Base-by-base conservation (phyloP, 1,284 basidiomycete genomes). In the Peniophora sp. region DNA sequence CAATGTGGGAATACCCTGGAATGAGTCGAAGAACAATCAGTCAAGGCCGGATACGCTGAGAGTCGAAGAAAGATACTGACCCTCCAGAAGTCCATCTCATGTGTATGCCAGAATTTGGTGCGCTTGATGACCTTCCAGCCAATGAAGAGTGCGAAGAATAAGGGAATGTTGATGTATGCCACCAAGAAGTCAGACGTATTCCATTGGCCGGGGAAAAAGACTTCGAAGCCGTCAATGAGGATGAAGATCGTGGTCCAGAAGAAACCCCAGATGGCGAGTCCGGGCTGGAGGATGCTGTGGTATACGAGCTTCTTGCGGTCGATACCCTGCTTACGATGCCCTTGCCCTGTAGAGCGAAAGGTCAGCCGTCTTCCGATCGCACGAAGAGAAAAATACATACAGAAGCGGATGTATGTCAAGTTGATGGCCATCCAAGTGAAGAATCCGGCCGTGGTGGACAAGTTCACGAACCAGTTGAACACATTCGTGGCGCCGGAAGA, bases 351-450 rank as follows among this genome's bases (percentile, higher is more conserved):
- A 55, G 65, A 68, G 52, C n/a, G 70, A 72, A 69, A 51, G 20
- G 54, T 52, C 23, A 44, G 55, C 48, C n/a, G n/a, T n/a, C n/a
- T n/a, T n/a, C n/a, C n/a, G n/a, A n/a, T n/a, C 22, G 24, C 22
- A 47, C 23, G 47, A 14, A 17, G 23, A 3, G n/a, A 43, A 2
- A 47, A 12, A 35, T 5, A 57, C 66, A 46, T 56, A 81, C 79
- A 79, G 77, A 90, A 92, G 65, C 76, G 80, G 50, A 88, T 62
- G 66, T 88, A 92, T 2, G 85, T 83, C 39, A 85, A 51, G 60
- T 85, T 81, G 66, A 92, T 89, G 48, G 78, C 65, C 58, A 74
- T 76, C 85, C 85, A 90, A 47, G 76, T 75, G 59, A 87, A 75
- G 65, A 85, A 73, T 44, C 81, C 82, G 5, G 76, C 76, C 48